Evolutionary conservation across 352 stramenopile genomes (phyloP).

Genomic region (Pythium rishiriense): DNA sequence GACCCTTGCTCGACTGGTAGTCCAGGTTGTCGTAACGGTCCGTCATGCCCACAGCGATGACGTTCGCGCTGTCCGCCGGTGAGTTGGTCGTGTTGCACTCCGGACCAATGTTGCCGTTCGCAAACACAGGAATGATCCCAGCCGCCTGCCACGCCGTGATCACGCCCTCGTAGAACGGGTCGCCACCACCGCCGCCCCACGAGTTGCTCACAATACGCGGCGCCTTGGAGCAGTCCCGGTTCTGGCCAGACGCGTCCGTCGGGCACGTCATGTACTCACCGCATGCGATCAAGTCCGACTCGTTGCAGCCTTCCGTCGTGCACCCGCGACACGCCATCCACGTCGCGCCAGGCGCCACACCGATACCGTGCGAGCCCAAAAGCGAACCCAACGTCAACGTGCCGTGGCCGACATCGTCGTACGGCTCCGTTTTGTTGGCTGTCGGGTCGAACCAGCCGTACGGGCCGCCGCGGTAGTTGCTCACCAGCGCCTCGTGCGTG

Average conservation of each 20-base stretch:
- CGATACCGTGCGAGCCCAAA: constrained; percentile 6
- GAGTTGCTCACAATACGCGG: constrained; percentile 29
- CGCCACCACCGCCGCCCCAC: constrained; percentile 21
- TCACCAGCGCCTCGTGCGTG: constrained; percentile 20
- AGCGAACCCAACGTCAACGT: constrained; percentile 17
- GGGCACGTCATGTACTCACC: no score
- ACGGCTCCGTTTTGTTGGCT: constrained; percentile 19
- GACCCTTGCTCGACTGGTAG: constrained; percentile 22
- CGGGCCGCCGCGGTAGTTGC: constrained; percentile 4
- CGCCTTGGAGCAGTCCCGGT: constrained; percentile 19
- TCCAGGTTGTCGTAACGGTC: constrained; percentile 17
- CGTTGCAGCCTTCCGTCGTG: no score
- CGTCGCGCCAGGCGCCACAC: no score
- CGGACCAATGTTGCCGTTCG: constrained; percentile 26
- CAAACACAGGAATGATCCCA: constrained; percentile 33
- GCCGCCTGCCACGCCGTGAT: constrained; percentile 25
- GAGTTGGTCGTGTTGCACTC: constrained; percentile 16
- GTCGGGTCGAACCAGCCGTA: constrained; percentile 31
- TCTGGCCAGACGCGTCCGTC: constrained; percentile 17
- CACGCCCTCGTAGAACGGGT: constrained; percentile 14
- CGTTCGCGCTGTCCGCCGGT: constrained; percentile 21
- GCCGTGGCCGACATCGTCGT: constrained; percentile 28
- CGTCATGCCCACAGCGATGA: constrained; percentile 29
- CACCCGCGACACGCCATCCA: no score
- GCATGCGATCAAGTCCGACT: no score